These are phyloP conservation scores for Tricholoma bakamatsutake DNA, from an alignment of 768 basidiomycete genomes.

Conservation along the genomic window DNA sequence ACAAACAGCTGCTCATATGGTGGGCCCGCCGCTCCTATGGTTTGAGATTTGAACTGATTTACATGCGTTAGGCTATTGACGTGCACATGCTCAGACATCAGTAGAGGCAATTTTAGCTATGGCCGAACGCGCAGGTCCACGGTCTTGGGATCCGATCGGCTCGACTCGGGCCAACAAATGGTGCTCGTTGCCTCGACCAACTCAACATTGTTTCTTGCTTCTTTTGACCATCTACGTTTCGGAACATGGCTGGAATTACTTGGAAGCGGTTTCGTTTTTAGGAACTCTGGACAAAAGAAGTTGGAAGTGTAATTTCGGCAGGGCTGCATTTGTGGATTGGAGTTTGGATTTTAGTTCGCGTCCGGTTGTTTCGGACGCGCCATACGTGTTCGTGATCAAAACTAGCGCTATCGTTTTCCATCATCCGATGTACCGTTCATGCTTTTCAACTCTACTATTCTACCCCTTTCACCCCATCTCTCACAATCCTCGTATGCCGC, in stretches of 20 bases:
- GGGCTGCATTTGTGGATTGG: neutral
- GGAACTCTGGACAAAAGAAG: neutral
- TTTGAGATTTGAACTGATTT: neutral
- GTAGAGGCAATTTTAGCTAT: neutral
- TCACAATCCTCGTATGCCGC: neutral
- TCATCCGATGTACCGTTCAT: neutral
- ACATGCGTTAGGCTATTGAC: neutral
- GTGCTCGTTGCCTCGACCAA: neutral
- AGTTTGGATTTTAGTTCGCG: neutral
- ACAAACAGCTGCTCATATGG: neutral
- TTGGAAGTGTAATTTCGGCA: neutral
- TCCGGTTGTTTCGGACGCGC: neutral
- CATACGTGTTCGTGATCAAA: neutral
- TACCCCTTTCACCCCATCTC: neutral
- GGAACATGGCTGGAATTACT: neutral
- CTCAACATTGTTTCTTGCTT: neutral
- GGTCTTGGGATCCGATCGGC: neutral
- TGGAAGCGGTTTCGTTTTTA: neutral
- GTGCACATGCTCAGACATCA: neutral
- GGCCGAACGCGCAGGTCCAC: neutral
- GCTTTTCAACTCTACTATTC: neutral
- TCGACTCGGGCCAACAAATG: neutral
- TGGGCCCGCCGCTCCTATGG: neutral
- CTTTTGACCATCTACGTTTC: neutral
- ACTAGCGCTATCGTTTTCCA: neutral